Evolutionary conservation across 1,284 basidiomycete genomes (phyloP), one percentile per base, ranked within the genome.

Genomic region (Pseudozyma hubeiensis): DNA sequence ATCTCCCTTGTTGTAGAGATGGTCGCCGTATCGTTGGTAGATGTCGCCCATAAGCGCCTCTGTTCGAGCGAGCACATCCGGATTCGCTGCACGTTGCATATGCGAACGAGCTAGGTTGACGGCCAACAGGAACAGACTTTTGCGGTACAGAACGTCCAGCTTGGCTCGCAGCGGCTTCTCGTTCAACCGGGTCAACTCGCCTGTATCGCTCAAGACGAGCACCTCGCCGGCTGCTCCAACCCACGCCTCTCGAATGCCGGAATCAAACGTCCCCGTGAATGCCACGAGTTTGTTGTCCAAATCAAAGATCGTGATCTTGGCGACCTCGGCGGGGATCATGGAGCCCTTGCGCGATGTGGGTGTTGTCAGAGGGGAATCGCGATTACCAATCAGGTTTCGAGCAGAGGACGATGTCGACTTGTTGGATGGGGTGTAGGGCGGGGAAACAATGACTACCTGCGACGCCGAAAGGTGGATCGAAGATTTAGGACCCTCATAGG

Each of bases 221-320:
- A 84, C 63, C 34, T 78, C 61, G 31, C 72, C 80, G 0, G 55
- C 39, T 5, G 66, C 41, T 0, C 61, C 73, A 3, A 72, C 56
- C 68, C 73, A 71, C 1, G 69, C 54, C 40, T 57, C 61, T 11
- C 78, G 64, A 3, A 84, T 64, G 30, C 78, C 79, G 2, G 72
- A 67, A 8, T 71, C 72, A 43, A 81, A 79, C 11, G 77, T 77
- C 17, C 71, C 75, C 30, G 64, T 71, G 35, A 92, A 94, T 4
- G 92, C 92, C 7, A 97, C 89, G 52, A 96, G 89, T 86, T 95
- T 95, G 86, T 96, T 97, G 84, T 94, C 92, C 30, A 92, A 89
- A 82, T 99, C 95, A 74, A 99, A 92, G 1, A 99, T 88, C 0
- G 92, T 92, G 43, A 99, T 89, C 78, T 92, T 94, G 16, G 91